Evolutionary conservation across 768 basidiomycete species (phyloP), one percentile per base, ranked within the genome.

Genomic region (Rubroboletus pulcherrimus): DNA sequence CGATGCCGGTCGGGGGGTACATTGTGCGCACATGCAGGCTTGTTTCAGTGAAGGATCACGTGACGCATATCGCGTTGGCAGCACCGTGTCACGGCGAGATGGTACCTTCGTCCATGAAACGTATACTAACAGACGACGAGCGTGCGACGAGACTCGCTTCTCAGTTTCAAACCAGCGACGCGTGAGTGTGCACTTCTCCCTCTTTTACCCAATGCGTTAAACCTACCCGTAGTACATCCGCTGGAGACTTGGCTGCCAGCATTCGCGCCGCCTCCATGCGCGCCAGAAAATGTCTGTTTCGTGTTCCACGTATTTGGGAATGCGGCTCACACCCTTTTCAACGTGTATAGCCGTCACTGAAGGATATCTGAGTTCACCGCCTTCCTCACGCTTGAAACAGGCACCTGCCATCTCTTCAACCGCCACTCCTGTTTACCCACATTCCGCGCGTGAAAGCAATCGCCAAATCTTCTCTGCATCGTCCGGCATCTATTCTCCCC

Each of bases 251-350:
- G 26, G 70, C 76, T 41, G 74, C 77, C n/a, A 75, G 73, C 53
- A 77, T 89, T 51, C 80, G 80, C 54, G 82, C 76, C 61, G 70
- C 84, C 30, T 82, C 81, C 49, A 72, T 81, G 60, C 83, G 85
- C 58, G 78, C 78, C 45, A 71, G 86, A 65, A 84, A 85, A 71
- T 77, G 86, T 88, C 67, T 65, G 79, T 69, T 46, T 60, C 56
- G 48, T 51, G 29, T 52, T 61, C 49, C 51, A 41, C 53, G 14
- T 57, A 52, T 57, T 62, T n/a, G n/a, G n/a, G n/a, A 58, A 67
- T 70, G 60, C 66, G 63, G 70, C 66, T 64, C 49, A 68, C 66
- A 56, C 68, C 63, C 50, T 60, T 53, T 60, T 39, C 56, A 53
- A 63, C 65, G 59, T 60, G 55, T 64, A 55, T 59, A 87, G 85